Percentiles rank a stretch among this genome's conserved stretches.
phyloP scores from a whole-genome alignment of 2,329 filamentous ascomycete species.

The Dactylonectria macrodidyma region DNA sequence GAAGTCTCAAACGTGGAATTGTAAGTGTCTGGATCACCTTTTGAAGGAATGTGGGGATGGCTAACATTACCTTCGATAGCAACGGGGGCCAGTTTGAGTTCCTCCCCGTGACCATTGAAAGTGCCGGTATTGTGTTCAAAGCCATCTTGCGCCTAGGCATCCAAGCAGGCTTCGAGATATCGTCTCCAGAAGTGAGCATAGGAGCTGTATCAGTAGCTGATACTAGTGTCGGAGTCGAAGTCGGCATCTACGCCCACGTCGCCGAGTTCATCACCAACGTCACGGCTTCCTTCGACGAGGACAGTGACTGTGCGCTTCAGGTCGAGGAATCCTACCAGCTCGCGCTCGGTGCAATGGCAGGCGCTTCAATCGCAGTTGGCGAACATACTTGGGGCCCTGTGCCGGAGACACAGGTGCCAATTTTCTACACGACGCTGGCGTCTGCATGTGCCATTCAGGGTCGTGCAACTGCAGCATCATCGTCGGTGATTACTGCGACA shows the following conservation, averaged over 20 bases:
- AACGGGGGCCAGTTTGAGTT: conserved; percentile 70
- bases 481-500: conserved; percentile 41
- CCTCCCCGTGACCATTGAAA: conserved; percentile 66
- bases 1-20: conserved; percentile 63
- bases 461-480: conserved; percentile 29
- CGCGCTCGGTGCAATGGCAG: conserved; percentile 67
- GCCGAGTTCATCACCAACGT: conserved; percentile 69
- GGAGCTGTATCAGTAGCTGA: conserved; percentile 24
- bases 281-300: conserved; percentile 53
- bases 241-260: conserved; percentile 65
- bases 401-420: conserved; percentile 61
- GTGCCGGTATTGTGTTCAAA: conserved; percentile 57
- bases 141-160: conserved; percentile 64
- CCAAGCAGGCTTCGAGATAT: conserved; percentile 58
- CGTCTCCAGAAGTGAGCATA: conserved; percentile 12
- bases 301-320: conserved; percentile 59
- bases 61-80: conserved; percentile 47
- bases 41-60: neutral
- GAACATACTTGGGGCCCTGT: conserved; percentile 65
- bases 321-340: conserved; percentile 66
- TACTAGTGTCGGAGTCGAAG: conserved; percentile 62
- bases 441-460: conserved; percentile 57
- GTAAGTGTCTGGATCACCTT: conserved; percentile 55
- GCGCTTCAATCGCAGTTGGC: conserved; percentile 63
- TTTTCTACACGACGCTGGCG: conserved; percentile 68